These are phyloP conservation scores for Trichophyton mentagrophytes DNA, from an alignment of 2,329 filamentous ascomycete species.

Conservation along the genomic window DNA sequence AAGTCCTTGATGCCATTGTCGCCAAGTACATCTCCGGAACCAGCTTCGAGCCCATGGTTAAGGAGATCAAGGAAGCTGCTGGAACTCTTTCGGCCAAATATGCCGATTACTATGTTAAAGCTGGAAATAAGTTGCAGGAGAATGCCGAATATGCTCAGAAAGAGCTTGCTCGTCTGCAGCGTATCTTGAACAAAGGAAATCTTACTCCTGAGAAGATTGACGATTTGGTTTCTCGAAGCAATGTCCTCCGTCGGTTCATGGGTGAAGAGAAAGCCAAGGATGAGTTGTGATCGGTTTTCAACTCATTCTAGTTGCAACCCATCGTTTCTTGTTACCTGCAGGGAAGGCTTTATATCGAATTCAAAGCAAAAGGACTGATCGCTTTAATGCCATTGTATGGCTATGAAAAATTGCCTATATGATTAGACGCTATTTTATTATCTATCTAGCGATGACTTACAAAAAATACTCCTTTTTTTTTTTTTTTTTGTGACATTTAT, in stretches of 20 bases:
- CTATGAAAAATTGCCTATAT: background rate
- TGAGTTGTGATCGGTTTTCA: constrained; percentile 46
- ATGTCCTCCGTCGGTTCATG: constrained; percentile 71
- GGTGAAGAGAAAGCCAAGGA: constrained; percentile 45
- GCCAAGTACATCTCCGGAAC: constrained; percentile 49
- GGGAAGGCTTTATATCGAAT: too few species aligned
- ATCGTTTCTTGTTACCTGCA: background rate
- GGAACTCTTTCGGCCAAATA: constrained; percentile 62
- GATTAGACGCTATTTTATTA: background rate
- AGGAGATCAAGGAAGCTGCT: constrained; percentile 60
- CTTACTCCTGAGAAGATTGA: constrained; percentile 77
- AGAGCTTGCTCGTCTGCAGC: constrained; percentile 68
- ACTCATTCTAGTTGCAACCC: background rate
- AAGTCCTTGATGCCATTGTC: constrained; percentile 62
- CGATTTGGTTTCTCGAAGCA: constrained; percentile 72
- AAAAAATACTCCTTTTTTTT: too few species aligned
- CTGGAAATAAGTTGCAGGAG: constrained; percentile 69
- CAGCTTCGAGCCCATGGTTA: constrained; percentile 52
- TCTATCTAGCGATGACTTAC: background rate
- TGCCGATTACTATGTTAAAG: constrained; percentile 85
- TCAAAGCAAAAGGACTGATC: background rate
- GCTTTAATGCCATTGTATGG: background rate
- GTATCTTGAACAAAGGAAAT: constrained; percentile 73
- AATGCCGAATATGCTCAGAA: constrained; percentile 71
- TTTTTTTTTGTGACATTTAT: background rate